phyloP scores from a whole-genome alignment of 225 moss, liverwort and hornwort species.

The Rhytidiadelphus loreus region DNA sequence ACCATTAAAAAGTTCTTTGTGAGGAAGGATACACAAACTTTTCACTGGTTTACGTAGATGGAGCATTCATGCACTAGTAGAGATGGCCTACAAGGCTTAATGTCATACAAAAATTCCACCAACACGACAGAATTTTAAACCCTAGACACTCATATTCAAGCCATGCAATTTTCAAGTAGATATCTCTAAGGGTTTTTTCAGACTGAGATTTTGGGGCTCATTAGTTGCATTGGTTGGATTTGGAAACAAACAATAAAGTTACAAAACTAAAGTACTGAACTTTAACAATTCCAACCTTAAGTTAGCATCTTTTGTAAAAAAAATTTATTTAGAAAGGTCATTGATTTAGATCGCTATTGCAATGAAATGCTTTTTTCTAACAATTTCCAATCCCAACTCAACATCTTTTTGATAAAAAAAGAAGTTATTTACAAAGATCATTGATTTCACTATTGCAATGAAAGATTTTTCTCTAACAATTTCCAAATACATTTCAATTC shows the following conservation, averaged over 20 bases:
- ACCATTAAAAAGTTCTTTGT: too few relatives aligned
- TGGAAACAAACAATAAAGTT: not conserved
- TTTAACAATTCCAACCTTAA: not conserved
- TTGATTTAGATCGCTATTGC: not conserved
- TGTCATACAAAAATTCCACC: too few relatives aligned
- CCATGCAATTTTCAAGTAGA: not conserved
- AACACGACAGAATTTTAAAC: not conserved
- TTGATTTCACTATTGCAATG: too few relatives aligned
- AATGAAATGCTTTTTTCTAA: too few relatives aligned
- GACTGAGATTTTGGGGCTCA: not conserved
- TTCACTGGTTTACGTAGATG: not conserved
- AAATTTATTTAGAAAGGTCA: not conserved
- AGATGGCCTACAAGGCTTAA: not conserved
- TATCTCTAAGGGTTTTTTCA: not conserved
- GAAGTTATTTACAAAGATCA: too few relatives aligned
- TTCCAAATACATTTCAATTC: not conserved
- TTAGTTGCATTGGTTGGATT: not conserved
- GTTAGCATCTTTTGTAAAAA: not conserved
- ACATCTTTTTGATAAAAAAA: too few relatives aligned
- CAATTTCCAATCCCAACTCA: too few relatives aligned
- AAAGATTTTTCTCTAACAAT: not conserved
- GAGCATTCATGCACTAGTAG: not conserved
- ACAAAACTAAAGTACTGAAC: not conserved
- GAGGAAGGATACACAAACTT: accelerated
- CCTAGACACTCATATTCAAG: too few relatives aligned